phyloP scores from a whole-genome alignment of 768 basidiomycete species.

The Dacryopinax primogenitus region DNA sequence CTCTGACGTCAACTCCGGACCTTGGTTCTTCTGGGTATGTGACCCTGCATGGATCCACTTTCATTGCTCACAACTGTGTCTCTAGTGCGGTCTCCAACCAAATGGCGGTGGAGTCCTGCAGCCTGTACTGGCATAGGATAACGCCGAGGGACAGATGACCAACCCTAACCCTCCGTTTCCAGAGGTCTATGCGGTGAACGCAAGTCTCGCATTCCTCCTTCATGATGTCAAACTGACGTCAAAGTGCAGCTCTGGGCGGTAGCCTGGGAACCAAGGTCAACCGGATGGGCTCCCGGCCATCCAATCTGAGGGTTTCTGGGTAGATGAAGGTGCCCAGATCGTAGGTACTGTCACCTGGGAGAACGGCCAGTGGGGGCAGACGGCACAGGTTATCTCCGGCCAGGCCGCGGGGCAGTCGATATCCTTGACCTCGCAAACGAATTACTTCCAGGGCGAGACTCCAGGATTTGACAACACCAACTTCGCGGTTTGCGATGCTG shows the following conservation, averaged over 20 bases:
- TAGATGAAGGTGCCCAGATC: neutral
- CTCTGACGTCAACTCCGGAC: neutral
- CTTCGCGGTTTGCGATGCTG: neutral
- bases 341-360: neutral
- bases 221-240: neutral
- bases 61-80: neutral
- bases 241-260: neutral
- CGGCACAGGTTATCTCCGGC: neutral
- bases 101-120: constrained; percentile 8
- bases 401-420: neutral
- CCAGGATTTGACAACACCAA: neutral
- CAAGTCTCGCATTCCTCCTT: neutral
- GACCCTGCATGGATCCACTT: no score
- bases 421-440: neutral
- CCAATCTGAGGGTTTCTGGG: constrained; percentile 2
- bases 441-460: neutral
- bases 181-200: constrained; percentile 4
- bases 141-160: neutral
- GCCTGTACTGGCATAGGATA: constrained; percentile 1
- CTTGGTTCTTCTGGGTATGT: neutral
- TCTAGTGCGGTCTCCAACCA: constrained; percentile 7
- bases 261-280: neutral
- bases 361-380: constrained; percentile 1
- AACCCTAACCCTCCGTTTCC: constrained; percentile 8
- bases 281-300: neutral